Percentiles rank a stretch among this genome's conserved stretches.
phyloP scores from a whole-genome alignment of 257 asterid species.

The Primulina huaijiensis region DNA sequence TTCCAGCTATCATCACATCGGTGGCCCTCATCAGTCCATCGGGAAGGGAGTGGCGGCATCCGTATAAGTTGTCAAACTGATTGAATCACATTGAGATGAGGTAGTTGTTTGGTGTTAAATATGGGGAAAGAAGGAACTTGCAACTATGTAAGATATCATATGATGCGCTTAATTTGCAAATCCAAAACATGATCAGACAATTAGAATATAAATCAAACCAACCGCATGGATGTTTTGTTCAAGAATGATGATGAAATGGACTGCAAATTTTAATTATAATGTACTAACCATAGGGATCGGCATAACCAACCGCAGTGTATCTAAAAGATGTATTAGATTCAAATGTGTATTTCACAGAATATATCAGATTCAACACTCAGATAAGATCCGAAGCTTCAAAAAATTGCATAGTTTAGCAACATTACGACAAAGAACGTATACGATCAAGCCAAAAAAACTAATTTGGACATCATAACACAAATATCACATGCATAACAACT shows the following conservation, averaged over 20 bases:
- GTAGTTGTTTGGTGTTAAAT: background rate
- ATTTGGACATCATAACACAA: background rate
- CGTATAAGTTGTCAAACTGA: slow-evolving; percentile 63
- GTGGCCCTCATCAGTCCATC: slow-evolving; percentile 67
- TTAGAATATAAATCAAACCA: background rate
- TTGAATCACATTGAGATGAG: background rate
- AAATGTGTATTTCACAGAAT: background rate
- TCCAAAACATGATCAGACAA: background rate
- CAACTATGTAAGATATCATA: background rate
- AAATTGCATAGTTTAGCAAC: background rate
- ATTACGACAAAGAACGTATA: background rate
- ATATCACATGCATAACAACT: background rate
- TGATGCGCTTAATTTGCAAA: background rate
- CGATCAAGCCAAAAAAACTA: background rate
- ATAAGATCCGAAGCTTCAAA: background rate
- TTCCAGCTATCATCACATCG: slow-evolving; percentile 64
- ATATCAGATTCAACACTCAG: background rate
- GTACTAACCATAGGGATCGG: background rate
- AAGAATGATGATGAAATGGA: background rate
- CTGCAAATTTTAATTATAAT: background rate
- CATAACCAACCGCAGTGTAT: background rate
- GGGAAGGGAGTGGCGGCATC: slow-evolving; percentile 67
- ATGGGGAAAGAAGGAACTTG: background rate
- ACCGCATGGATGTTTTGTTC: background rate
- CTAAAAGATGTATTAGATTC: background rate